Percentiles rank a stretch among this genome's conserved stretches.
These are phyloP conservation scores for Xylaria polymorpha DNA, from an alignment of 2,329 filamentous ascomycete species.

Conservation along the genomic window DNA sequence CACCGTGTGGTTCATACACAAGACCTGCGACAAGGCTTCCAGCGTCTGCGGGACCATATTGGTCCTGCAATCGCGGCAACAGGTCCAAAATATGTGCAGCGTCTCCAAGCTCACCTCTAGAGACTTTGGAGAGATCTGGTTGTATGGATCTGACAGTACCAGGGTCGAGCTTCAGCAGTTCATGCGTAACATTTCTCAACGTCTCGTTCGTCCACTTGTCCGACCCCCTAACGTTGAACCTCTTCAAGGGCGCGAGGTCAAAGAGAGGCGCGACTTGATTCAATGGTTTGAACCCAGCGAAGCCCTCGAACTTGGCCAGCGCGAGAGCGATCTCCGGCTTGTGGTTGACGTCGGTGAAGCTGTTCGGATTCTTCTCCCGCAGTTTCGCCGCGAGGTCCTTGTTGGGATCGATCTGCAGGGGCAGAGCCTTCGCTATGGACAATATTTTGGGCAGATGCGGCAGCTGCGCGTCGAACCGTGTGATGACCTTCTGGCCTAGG, in stretches of 20 bases:
- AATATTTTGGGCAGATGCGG: conserved; percentile 82
- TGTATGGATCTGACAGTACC: conserved; percentile 64
- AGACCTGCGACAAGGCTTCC: conserved; percentile 74
- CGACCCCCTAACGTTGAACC: conserved; percentile 55
- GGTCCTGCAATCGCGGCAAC: conserved; percentile 70
- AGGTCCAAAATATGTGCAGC: conserved; percentile 72
- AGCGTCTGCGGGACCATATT: conserved; percentile 73
- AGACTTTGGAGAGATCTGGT: conserved; percentile 60
- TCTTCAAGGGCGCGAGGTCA: conserved; percentile 63
- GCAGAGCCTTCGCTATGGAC: conserved; percentile 79
- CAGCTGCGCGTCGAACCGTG: conserved; percentile 72
- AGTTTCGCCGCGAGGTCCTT: conserved; percentile 73
- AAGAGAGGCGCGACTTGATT: conserved; percentile 69
- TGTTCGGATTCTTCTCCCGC: conserved; percentile 71
- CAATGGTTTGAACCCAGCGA: conserved; percentile 78
- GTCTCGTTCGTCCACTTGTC: conserved; percentile 65
- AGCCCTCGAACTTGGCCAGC: conserved; percentile 77
- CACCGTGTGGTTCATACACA: conserved; percentile 79
- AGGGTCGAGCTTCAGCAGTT: conserved; percentile 65
- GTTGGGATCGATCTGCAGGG: conserved; percentile 80
- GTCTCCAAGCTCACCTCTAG: conserved; percentile 60
- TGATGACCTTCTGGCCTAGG: conserved; percentile 69
- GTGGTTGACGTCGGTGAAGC: conserved; percentile 79
- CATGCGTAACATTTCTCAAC: conserved; percentile 66
- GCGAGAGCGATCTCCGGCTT: conserved; percentile 84